Base-by-base conservation (phyloP, 2,329 filamentous ascomycete genomes). In the Elsinoe perseae region DNA sequence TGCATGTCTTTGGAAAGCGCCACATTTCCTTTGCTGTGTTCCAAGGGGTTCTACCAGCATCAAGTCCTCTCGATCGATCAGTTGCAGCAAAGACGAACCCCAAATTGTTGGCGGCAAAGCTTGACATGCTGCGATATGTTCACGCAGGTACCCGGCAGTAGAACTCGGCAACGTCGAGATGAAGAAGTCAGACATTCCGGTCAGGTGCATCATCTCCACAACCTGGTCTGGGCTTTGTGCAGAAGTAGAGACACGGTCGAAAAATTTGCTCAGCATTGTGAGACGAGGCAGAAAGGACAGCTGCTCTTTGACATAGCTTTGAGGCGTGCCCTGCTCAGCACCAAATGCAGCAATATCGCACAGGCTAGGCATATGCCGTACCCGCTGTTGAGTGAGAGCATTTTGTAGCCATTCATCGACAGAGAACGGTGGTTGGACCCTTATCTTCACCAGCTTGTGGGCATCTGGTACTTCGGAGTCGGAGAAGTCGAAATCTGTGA, bases 131-230 rank as follows among this genome's bases (percentile, higher is more conserved):
- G 85, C 81, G 38, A 97, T 89, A 4, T 86, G 84, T 71, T 97
- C 91, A 66, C 86, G 85, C 12, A 97, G 75, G 0, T 88, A 86
- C 1, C 85, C 81, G 55, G 87, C 80, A n/a, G 96, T 77, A 23
- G 88, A 84, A 69, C 95, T 89, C 1, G 93, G 92, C 1, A 97
- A 75, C 0, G 87, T 90, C 60, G 95, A 88, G 14, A 97, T 78
- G 50, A 91, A 74, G 21, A 79, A 75, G 8, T 72, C 70, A 5
- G 79, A 83, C 46, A 95, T 81, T 0, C 85, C 84, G 59, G 84
- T 84, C 42, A 81, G 75, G 58, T 85, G 78, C 72, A 96, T 84
- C 21, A 85, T 77, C 65, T 93, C 65, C 2, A 70, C 66, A 2
- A 62, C 63, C 23, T 56, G 53, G 5, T 64, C 56, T n/a, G 55